phyloP scores from a whole-genome alignment of 305 asterid species.

The Salvia sclarea region DNA sequence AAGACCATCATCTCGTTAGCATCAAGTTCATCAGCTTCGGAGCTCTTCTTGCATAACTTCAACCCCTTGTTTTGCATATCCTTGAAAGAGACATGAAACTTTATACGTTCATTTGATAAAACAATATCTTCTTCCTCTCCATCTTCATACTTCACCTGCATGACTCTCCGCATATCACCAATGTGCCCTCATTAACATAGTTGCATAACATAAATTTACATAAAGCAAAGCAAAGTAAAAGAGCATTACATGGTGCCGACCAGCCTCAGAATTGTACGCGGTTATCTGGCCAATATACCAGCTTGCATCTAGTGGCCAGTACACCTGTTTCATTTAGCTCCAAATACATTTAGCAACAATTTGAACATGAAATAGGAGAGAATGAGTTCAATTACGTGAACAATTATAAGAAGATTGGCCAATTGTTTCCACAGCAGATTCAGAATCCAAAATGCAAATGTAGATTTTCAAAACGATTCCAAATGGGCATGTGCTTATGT shows the following conservation, averaged over 20 bases:
- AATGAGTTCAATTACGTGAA: constrained; percentile 18
- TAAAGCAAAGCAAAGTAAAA: constrained; percentile 28
- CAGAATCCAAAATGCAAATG: constrained; percentile 3
- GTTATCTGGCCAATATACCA: constrained; percentile 75
- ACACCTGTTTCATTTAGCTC: constrained; percentile 58
- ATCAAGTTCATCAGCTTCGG: constrained; percentile 72
- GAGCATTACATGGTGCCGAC: constrained; percentile 71
- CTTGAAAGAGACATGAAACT: constrained; percentile 63
- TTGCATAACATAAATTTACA: constrained; percentile 15
- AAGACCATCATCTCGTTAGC: constrained; percentile 82
- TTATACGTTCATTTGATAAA: constrained; percentile 69
- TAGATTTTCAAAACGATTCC: not conserved
- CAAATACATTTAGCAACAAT: constrained; percentile 29
- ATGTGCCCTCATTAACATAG: constrained; percentile 8
- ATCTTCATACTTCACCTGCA: constrained; percentile 86
- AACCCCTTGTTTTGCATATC: constrained; percentile 63
- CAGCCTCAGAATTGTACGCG: constrained; percentile 57
- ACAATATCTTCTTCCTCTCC: constrained; percentile 71
- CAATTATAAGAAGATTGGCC: constrained; percentile 17
- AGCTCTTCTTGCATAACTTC: constrained; percentile 50
- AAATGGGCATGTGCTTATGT: constrained; percentile 15
- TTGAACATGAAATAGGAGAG: constrained; percentile 12
- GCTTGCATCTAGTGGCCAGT: constrained; percentile 95
- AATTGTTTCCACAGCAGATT: constrained; percentile 5
- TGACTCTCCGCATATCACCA: constrained; percentile 34